Evolutionary conservation across 805 yeast genomes (phyloP).

Genomic region (Diddensiella transvaalensis): DNA sequence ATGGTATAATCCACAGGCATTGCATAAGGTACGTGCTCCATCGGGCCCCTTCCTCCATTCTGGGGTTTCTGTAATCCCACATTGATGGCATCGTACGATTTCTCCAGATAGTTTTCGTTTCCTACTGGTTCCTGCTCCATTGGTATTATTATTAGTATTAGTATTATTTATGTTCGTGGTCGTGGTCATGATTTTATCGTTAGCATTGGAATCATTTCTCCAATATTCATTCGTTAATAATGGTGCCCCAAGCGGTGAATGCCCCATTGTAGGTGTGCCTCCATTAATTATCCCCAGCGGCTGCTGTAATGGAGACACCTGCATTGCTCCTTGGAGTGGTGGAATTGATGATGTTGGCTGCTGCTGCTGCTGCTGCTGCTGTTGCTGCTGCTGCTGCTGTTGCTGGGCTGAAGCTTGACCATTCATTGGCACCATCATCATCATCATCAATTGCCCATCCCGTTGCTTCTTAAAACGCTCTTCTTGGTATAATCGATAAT

Average conservation of each 20-base stretch:
- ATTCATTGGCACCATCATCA: not conserved
- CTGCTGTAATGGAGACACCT: no score
- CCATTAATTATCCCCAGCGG: conserved; percentile 1
- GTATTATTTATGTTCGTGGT: no score
- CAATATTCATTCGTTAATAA: not conserved
- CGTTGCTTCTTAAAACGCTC: conserved; percentile 1
- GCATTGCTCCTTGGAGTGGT: not conserved
- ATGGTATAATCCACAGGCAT: conserved; percentile 77
- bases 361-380: not conserved
- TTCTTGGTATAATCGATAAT: conserved; percentile 16
- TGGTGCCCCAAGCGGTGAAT: conserved; percentile 2
- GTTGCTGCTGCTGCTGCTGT: not conserved
- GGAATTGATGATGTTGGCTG: no score
- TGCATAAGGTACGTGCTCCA: conserved; percentile 72
- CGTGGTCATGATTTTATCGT: no score
- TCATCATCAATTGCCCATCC: not conserved
- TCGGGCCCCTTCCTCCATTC: conserved; percentile 84
- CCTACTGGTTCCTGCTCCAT: conserved; percentile 14
- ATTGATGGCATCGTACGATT: conserved; percentile 40
- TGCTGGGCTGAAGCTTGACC: not conserved
- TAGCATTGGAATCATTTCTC: not conserved
- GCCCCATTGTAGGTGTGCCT: not conserved
- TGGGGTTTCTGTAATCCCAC: conserved; percentile 61
- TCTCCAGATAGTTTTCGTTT: conserved; percentile 19
- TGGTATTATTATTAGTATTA: not conserved